Conservation (phyloP, 345 rosid species). For the Sonneratia caseolaris region DNA sequence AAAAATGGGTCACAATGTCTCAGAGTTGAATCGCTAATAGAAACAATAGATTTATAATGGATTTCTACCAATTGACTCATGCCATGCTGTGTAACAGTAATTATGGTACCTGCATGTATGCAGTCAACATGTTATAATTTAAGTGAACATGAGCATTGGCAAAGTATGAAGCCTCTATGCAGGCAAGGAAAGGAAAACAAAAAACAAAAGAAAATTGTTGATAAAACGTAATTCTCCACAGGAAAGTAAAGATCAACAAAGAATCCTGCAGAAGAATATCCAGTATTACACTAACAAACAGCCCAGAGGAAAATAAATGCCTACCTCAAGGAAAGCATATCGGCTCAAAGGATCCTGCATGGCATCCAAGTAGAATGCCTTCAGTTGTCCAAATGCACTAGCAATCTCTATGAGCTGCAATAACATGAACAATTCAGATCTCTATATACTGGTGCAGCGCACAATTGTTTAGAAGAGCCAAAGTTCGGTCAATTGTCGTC, state of each 20-base stretch:
- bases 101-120: neutral
- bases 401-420: constrained; percentile 79
- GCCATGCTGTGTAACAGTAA: neutral
- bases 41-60: neutral
- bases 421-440: constrained; percentile 15
- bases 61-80: neutral
- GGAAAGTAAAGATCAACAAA: neutral
- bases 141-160: neutral
- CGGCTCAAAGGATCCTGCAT: constrained; percentile 24
- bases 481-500: neutral
- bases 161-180: neutral
- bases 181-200: neutral
- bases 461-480: neutral
- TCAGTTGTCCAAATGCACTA: constrained; percentile 75
- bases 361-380: constrained; percentile 51
- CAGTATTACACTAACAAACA: neutral
- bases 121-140: neutral
- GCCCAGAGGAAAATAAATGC: neutral
- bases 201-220: neutral
- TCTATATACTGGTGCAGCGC: neutral
- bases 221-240: neutral
- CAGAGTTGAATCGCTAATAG: neutral
- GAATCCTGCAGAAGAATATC: neutral
- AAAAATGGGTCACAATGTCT: neutral
- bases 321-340: constrained; percentile 82